phyloP scores from a whole-genome alignment of 768 basidiomycete genomes.

The Collybia sp. region DNA sequence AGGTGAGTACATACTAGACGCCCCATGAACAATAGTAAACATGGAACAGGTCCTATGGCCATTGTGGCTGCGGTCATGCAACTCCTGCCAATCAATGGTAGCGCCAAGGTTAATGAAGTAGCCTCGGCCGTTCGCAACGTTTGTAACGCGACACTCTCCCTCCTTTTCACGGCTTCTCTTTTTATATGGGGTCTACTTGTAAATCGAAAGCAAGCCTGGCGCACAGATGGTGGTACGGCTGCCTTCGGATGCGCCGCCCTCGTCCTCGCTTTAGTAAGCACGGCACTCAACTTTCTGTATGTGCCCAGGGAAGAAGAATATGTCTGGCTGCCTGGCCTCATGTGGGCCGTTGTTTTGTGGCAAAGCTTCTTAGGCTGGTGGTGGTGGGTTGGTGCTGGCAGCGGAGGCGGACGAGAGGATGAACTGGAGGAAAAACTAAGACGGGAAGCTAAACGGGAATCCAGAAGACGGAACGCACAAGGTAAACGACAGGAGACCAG shows the following conservation, averaged over 20 bases:
- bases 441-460: conserved; percentile 50
- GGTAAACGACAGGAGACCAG: conserved; percentile 45
- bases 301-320: conserved; percentile 81
- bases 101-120: conserved; percentile 37
- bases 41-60: conserved; percentile 67
- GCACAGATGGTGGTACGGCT: conserved; percentile 94
- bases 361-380: conserved; percentile 97
- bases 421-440: conserved; percentile 65
- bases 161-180: conserved; percentile 87
- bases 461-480: conserved; percentile 38
- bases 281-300: conserved; percentile 84
- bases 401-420: conserved; percentile 50
- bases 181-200: conserved; percentile 91
- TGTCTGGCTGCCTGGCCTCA: conserved; percentile 86
- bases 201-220: conserved; percentile 90
- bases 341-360: conserved; percentile 94
- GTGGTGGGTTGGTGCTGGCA: conserved; percentile 98
- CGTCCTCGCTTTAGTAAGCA: conserved; percentile 75
- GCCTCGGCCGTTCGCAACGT: conserved; percentile 84
- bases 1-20: conserved; percentile 38
- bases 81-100: conserved; percentile 63
- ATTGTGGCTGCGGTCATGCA: conserved; percentile 81
- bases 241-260: conserved; percentile 88
- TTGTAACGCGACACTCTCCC: conserved; percentile 93
- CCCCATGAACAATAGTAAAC: conserved; percentile 1